phyloP scores from a whole-genome alignment of 495 filamentous ascomycete species.

The Aspergillus avenaceus region DNA sequence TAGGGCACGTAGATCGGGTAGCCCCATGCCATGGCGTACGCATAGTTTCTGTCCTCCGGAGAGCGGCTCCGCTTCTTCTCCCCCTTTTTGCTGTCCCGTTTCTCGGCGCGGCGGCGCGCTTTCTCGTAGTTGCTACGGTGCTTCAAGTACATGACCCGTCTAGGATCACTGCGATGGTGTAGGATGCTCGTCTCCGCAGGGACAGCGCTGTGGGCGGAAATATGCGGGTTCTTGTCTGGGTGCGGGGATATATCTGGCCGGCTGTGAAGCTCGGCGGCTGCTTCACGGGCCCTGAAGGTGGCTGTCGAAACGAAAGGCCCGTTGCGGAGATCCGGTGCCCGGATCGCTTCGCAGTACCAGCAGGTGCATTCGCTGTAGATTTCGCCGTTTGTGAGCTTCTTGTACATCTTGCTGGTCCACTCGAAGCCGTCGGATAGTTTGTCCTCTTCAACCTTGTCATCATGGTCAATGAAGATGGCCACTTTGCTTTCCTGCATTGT shows the following conservation, averaged over 20 bases:
- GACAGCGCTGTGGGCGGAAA: constrained; percentile 64
- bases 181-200: constrained; percentile 17
- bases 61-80: constrained; percentile 29
- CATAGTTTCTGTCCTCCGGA: constrained; percentile 19
- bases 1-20: constrained; percentile 49
- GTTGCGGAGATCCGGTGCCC: constrained; percentile 51
- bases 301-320: constrained; percentile 30
- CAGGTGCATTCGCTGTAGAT: constrained; percentile 82
- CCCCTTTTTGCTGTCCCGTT: constrained; percentile 48
- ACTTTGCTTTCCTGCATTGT: neutral
- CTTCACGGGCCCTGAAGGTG: constrained; percentile 27
- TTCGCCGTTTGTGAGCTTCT: constrained; percentile 52
- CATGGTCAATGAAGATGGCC: constrained; percentile 68
- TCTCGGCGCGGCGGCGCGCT: constrained; percentile 55
- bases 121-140: constrained; percentile 62
- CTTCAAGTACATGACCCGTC: constrained; percentile 26
- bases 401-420: constrained; percentile 70
- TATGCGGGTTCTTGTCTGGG: constrained; percentile 62
- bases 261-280: constrained; percentile 49
- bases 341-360: constrained; percentile 85
- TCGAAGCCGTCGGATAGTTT: constrained; percentile 61
- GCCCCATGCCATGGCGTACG: constrained; percentile 37
- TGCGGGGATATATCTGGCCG: constrained; percentile 50
- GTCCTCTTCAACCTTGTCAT: constrained; percentile 74
- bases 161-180: constrained; percentile 3